Percentiles rank a stretch among this genome's conserved stretches.
These are phyloP conservation scores for Talaromyces amestolkiae DNA, from an alignment of 2,329 filamentous ascomycete genomes.

Conservation along the genomic window DNA sequence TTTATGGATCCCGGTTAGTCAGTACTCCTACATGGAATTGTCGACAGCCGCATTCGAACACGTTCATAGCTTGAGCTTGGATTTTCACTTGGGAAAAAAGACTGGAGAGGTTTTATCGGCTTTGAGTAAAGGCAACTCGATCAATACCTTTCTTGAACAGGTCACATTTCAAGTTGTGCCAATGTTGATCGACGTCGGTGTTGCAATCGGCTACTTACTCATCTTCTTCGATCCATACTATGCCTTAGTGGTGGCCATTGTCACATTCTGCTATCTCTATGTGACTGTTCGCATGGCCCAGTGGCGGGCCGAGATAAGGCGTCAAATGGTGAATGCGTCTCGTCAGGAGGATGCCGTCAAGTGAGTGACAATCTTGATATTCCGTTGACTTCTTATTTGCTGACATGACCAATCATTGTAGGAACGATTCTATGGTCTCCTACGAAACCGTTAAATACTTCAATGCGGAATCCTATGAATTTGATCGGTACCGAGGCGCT, in stretches of 20 bases:
- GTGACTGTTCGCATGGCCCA: slow-evolving; percentile 95
- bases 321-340: slow-evolving; percentile 92
- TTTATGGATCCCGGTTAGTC: slow-evolving; percentile 93
- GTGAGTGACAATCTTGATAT: slow-evolving; percentile 40
- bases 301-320: slow-evolving; percentile 83
- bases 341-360: slow-evolving; percentile 96
- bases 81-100: slow-evolving; percentile 94
- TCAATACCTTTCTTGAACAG: slow-evolving; percentile 95
- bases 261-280: slow-evolving; percentile 95
- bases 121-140: slow-evolving; percentile 90
- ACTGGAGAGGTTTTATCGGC: slow-evolving; percentile 95
- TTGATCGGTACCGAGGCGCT: slow-evolving; percentile 67
- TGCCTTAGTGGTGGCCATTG: slow-evolving; percentile 80
- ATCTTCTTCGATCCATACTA: slow-evolving; percentile 82
- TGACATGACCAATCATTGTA: slow-evolving; percentile 25
- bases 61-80: slow-evolving; percentile 88
- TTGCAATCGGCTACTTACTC: slow-evolving; percentile 80
- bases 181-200: slow-evolving; percentile 84
- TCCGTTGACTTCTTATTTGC: background rate
- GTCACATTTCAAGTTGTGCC: slow-evolving; percentile 94
- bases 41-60: slow-evolving; percentile 96
- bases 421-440: slow-evolving; percentile 96
- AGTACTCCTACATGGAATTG: slow-evolving; percentile 92
- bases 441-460: slow-evolving; percentile 95
- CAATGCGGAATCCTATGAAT: slow-evolving; percentile 79